Conservation (phyloP, 371 early-diverging fungal genomes). For the Rhizopus sp. region DNA sequence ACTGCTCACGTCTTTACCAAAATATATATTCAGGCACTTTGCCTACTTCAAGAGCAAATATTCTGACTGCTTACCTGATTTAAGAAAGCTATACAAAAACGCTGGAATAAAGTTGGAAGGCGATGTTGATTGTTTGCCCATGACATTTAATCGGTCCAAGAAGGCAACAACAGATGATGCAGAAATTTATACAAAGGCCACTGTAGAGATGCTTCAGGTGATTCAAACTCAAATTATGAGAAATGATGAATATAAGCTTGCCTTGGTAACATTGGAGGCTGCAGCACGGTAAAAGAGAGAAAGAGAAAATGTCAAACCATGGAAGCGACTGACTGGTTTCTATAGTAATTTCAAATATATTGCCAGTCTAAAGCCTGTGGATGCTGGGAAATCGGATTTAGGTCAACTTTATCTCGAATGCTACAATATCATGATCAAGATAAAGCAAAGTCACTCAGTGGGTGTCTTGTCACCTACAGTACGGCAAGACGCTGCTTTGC, state of each 20-base stretch:
- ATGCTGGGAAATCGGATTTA: slow-evolving; percentile 47
- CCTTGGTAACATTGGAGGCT: slow-evolving; percentile 27
- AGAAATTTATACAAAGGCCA: slow-evolving; percentile 31
- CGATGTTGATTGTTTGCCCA: slow-evolving; percentile 31
- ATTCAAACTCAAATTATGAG: slow-evolving; percentile 23
- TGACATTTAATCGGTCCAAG: slow-evolving; percentile 26
- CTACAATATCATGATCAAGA: slow-evolving; percentile 43
- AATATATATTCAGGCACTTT: slow-evolving; percentile 33
- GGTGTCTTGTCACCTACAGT: slow-evolving; percentile 48
- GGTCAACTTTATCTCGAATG: slow-evolving; percentile 55
- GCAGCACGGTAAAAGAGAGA: slow-evolving; percentile 31
- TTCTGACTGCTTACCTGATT: slow-evolving; percentile 65
- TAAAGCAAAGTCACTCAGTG: slow-evolving; percentile 45
- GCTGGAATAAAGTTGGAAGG: slow-evolving; percentile 31
- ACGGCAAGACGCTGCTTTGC: slow-evolving; percentile 41
- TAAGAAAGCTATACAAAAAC: slow-evolving; percentile 35
- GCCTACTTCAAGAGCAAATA: slow-evolving; percentile 34
- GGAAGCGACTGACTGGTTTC: not conserved
- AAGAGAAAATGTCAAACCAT: not conserved
- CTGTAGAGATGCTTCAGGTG: slow-evolving; percentile 26
- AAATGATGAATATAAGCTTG: slow-evolving; percentile 11
- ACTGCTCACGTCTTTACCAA: slow-evolving; percentile 60
- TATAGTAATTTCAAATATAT: slow-evolving; percentile 48
- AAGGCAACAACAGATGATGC: slow-evolving; percentile 27
- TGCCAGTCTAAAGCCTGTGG: slow-evolving; percentile 40